These are phyloP conservation scores for Echium plantagineum DNA, from an alignment of 257 asterid genomes.

Conservation along the genomic window DNA sequence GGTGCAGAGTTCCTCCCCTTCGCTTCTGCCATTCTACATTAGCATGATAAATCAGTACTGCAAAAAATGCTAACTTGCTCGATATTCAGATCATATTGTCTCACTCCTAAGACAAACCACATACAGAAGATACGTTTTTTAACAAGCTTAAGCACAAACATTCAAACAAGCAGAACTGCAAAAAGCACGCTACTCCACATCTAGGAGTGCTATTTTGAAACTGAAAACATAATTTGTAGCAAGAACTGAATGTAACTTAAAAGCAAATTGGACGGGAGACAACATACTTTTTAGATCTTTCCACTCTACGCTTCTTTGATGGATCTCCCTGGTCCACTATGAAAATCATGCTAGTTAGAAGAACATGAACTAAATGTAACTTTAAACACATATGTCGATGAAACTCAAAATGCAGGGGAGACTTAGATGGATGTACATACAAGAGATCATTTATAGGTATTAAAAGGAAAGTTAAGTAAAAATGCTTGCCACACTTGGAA, in stretches of 20 bases:
- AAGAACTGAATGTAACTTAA: too few relatives aligned
- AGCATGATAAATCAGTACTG: neutral
- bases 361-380: neutral
- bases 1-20: conserved; percentile 71
- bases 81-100: neutral
- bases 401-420: neutral
- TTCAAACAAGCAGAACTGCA: neutral
- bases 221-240: neutral
- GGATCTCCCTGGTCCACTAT: conserved; percentile 86
- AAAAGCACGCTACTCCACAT: neutral
- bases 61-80: neutral
- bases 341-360: conserved; percentile 18
- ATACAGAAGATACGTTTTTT: neutral
- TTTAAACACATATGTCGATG: neutral
- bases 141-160: neutral
- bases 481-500: too few relatives aligned
- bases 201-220: neutral
- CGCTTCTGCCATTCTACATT: conserved; percentile 83
- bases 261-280: neutral
- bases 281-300: conserved; percentile 76
- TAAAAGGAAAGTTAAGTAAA: too few relatives aligned
- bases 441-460: too few relatives aligned
- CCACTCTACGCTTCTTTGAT: conserved; percentile 77
- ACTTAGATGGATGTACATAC: too few relatives aligned
- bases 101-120: neutral